Conservation (phyloP, 768 basidiomycete genomes). For the Tylopilus balloui region DNA sequence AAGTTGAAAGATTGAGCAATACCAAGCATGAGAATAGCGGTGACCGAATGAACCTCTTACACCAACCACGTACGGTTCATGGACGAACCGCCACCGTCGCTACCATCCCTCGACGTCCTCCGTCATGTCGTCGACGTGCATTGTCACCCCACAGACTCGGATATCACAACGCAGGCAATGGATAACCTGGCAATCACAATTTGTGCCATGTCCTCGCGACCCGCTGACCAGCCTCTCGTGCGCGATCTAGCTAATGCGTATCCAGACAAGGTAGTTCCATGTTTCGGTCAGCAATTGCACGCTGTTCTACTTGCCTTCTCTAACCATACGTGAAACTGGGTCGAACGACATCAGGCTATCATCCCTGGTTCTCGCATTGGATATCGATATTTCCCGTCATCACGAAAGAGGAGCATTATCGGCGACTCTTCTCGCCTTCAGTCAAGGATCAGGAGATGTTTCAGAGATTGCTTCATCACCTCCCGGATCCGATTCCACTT, state of each 20-base stretch:
- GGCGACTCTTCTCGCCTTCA: slow-evolving; percentile 53
- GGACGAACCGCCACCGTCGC: slow-evolving; percentile 2
- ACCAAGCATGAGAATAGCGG: slow-evolving; percentile 17
- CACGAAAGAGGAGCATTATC: slow-evolving; percentile 74
- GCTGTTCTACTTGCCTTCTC: slow-evolving; percentile 9
- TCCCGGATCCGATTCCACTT: slow-evolving; percentile 73
- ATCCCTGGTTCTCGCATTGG: slow-evolving; percentile 89
- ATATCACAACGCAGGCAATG: slow-evolving; percentile 45
- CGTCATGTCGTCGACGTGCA: slow-evolving; percentile 81
- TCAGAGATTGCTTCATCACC: slow-evolving; percentile 49
- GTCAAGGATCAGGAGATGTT: slow-evolving; percentile 41
- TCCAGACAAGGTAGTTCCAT: slow-evolving; percentile 73
- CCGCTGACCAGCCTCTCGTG: slow-evolving; percentile 69
- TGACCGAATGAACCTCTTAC: neutral
- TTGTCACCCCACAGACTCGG: slow-evolving; percentile 87
- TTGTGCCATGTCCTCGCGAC: slow-evolving; percentile 76
- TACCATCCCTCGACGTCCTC: slow-evolving; percentile 42
- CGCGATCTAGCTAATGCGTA: slow-evolving; percentile 54
- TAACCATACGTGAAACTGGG: slow-evolving; percentile 8
- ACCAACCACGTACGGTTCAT: neutral
- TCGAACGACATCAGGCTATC: slow-evolving; percentile 58
- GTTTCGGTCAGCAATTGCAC: slow-evolving; percentile 64
- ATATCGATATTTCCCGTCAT: slow-evolving; percentile 47
- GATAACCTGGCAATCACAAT: slow-evolving; percentile 58
- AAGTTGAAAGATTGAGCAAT: slow-evolving; percentile 5